These are phyloP conservation scores for Yarrowia phangngaensis DNA, from an alignment of 805 yeast genomes.

Conservation along the genomic window DNA sequence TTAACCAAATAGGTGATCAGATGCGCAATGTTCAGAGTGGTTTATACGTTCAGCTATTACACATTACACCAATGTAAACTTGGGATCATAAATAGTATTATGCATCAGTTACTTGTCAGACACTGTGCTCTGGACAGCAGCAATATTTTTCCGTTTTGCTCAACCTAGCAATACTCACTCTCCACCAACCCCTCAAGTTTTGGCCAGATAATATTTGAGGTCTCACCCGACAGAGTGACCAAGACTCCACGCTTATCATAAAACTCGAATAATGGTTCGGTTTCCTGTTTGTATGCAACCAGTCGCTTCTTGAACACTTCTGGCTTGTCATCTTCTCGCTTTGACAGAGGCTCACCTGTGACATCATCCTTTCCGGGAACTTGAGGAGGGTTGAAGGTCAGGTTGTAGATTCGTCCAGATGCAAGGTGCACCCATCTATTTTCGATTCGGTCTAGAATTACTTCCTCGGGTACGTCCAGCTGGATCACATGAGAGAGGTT, in stretches of 20 bases:
- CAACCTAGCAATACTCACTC: constrained; percentile 17
- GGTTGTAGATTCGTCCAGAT: constrained; percentile 82
- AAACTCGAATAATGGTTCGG: constrained; percentile 62
- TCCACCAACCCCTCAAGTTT: constrained; percentile 44
- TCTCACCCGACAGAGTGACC: constrained; percentile 61
- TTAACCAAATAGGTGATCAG: neutral
- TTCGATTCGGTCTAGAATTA: constrained; percentile 74
- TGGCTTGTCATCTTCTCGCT: constrained; percentile 79
- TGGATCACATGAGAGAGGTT: constrained; percentile 75
- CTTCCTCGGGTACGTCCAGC: constrained; percentile 78
- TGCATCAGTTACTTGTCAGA: neutral
- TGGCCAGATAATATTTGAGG: constrained; percentile 82
- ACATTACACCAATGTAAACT: neutral
- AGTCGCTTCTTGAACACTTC: constrained; percentile 64
- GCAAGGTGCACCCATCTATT: constrained; percentile 80
- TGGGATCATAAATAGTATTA: neutral
- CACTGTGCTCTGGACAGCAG: no score
- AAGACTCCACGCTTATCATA: constrained; percentile 53
- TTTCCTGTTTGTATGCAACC: constrained; percentile 53
- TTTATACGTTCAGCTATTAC: neutral
- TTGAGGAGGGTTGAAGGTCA: constrained; percentile 86
- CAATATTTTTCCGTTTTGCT: no score
- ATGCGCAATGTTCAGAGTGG: neutral
- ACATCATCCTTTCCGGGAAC: constrained; percentile 76
- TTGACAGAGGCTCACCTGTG: constrained; percentile 80